Evolutionary conservation across 78 protist genomes (phyloP).

Genomic region (Capsaspora owczarzaki): DNA sequence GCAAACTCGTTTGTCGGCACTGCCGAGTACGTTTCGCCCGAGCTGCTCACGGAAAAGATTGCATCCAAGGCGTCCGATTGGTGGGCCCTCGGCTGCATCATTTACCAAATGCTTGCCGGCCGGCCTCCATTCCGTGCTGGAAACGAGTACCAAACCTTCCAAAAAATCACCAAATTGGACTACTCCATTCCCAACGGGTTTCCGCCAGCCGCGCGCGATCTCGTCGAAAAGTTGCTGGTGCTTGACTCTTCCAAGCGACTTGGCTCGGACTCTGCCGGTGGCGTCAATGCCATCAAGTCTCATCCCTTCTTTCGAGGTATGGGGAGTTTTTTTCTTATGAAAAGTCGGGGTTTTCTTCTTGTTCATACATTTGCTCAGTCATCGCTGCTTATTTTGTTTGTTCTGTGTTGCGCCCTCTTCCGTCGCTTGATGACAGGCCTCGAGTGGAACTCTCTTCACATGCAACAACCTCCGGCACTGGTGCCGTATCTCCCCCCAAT

Average conservation of each 20-base stretch:
- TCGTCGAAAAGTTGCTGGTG: constrained; percentile 40
- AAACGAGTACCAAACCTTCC: constrained; percentile 66
- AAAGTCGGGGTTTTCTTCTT: background rate
- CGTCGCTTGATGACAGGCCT: background rate
- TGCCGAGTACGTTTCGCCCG: constrained; percentile 88
- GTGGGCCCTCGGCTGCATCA: constrained; percentile 83
- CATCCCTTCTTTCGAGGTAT: constrained; percentile 21
- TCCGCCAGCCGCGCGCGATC: constrained; percentile 47
- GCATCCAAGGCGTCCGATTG: constrained; percentile 47
- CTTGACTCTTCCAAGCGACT: constrained; percentile 24
- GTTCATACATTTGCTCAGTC: background rate
- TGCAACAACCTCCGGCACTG: constrained; percentile 3
- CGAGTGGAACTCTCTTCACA: background rate
- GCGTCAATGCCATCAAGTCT: constrained; percentile 15
- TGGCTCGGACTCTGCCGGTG: constrained; percentile 8
- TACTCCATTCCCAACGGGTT: constrained; percentile 53
- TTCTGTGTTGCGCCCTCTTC: background rate
- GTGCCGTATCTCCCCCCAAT: constrained; percentile 22
- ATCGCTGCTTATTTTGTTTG: background rate
- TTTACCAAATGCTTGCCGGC: constrained; percentile 74
- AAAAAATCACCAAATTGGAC: constrained; percentile 37
- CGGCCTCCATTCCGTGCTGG: constrained; percentile 28
- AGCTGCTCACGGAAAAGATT: constrained; percentile 32
- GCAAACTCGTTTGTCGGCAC: constrained; percentile 62
- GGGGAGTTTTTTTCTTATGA: background rate